A percentile compares a stretch with the other conserved stretches of the same genome.
Conservation (phyloP, 768 basidiomycete genomes). For the Rickenella mellea region DNA sequence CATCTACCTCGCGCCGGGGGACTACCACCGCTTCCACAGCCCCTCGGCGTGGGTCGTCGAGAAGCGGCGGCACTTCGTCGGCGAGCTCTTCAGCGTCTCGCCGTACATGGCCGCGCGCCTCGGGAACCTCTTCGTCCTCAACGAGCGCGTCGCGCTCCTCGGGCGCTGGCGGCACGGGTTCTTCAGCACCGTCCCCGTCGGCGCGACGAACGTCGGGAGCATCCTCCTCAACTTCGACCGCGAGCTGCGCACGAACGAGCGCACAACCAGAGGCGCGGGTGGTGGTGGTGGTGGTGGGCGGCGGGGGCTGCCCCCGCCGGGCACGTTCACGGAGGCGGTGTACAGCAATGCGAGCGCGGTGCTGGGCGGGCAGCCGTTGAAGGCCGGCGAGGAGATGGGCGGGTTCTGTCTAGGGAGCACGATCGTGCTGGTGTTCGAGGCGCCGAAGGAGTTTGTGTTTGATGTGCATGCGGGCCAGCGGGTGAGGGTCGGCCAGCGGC, state of each 20-base stretch:
- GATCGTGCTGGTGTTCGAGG: conserved; percentile 95
- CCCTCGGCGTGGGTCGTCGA: conserved; percentile 98
- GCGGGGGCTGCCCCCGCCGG: conserved; percentile 55
- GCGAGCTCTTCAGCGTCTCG: conserved; percentile 94
- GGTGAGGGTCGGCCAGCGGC: conserved; percentile 74
- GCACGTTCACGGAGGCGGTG: conserved; percentile 86
- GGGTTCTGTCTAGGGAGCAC: conserved; percentile 94
- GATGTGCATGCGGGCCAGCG: conserved; percentile 67
- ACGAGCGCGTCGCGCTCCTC: conserved; percentile 92
- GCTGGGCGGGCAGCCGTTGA: conserved; percentile 80
- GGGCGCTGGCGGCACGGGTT: conserved; percentile 94
- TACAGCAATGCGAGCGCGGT: conserved; percentile 80
- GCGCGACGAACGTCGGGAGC: conserved; percentile 95
- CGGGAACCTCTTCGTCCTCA: conserved; percentile 92
- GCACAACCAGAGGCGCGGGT: too few relatives aligned
- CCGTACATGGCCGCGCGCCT: conserved; percentile 92
- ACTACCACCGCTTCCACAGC: conserved; percentile 96
- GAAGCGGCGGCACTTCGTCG: conserved; percentile 88
- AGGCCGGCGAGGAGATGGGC: conserved; percentile 90
- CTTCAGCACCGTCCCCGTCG: conserved; percentile 96
- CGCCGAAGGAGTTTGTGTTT: conserved; percentile 77
- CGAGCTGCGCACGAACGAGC: conserved; percentile 22
- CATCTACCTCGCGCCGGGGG: conserved; percentile 96
- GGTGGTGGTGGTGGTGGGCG: too few relatives aligned
- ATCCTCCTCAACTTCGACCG: conserved; percentile 95